Percentiles rank a stretch among this genome's conserved stretches.
These are phyloP conservation scores for Albatrellus ellisii DNA, from an alignment of 768 basidiomycete genomes.

Conservation along the genomic window DNA sequence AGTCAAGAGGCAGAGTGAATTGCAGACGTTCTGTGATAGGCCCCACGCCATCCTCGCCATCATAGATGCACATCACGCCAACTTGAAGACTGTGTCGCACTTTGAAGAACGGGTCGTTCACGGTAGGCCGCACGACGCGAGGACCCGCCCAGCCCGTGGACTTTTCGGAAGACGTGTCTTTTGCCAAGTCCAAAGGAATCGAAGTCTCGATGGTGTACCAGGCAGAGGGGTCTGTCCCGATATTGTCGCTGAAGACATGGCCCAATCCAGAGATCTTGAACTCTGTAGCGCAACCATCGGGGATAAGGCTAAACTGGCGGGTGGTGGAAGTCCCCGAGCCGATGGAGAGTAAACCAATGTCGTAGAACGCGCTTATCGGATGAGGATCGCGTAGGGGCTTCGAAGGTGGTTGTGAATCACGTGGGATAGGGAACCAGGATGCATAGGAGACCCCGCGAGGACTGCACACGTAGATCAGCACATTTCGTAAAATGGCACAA, in stretches of 20 bases:
- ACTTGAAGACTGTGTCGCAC: constrained; percentile 16
- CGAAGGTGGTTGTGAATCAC: constrained; percentile 48
- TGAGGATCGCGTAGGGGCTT: constrained; percentile 43
- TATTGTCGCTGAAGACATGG: constrained; percentile 33
- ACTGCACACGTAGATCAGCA: constrained; percentile 23
- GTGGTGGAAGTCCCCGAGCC: constrained; percentile 18
- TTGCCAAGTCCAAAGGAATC: constrained; percentile 31
- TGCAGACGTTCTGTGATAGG: constrained; percentile 17
- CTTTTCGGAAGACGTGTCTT: not conserved
- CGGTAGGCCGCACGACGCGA: constrained; percentile 5
- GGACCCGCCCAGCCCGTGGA: constrained; percentile 5
- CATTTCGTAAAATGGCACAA: not conserved
- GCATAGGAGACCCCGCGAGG: constrained; percentile 28
- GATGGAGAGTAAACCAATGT: constrained; percentile 29
- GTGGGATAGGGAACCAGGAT: constrained; percentile 42
- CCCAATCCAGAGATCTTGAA: constrained; percentile 38
- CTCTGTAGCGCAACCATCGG: constrained; percentile 29
- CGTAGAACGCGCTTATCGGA: constrained; percentile 31
- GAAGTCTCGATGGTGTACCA: constrained; percentile 50
- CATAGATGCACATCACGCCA: constrained; percentile 4
- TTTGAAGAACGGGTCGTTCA: constrained; percentile 5
- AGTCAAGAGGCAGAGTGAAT: constrained; percentile 36
- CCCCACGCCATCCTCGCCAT: not conserved
- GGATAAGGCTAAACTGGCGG: constrained; percentile 38
- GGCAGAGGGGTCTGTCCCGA: constrained; percentile 16